Percentiles rank a stretch among this genome's conserved stretches.
phyloP scores from a whole-genome alignment of 2,329 filamentous ascomycete genomes.

The Gnomoniopsis smithogilvyi region DNA sequence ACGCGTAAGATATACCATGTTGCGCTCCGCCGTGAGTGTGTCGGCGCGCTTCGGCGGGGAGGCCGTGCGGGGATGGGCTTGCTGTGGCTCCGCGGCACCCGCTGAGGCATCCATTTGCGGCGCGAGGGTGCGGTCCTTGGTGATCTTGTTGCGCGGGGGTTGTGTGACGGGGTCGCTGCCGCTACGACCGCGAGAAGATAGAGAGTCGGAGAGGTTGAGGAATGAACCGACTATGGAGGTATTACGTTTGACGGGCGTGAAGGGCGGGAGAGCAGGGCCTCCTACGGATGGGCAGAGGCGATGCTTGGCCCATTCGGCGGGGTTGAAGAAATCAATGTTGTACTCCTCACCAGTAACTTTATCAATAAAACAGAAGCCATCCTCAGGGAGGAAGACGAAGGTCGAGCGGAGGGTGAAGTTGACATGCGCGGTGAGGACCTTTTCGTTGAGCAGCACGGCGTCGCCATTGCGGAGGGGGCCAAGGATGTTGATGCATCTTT shows the following conservation, averaged over 20 bases:
- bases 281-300: slow-evolving; percentile 73
- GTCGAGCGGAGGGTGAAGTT: slow-evolving; percentile 89
- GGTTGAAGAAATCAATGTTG: slow-evolving; percentile 78
- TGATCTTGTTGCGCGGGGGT: slow-evolving; percentile 27
- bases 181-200: slow-evolving; percentile 40
- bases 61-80: slow-evolving; percentile 12
- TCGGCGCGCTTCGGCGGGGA: slow-evolving; percentile 10
- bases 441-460: slow-evolving; percentile 83
- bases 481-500: slow-evolving; percentile 86
- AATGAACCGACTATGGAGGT: slow-evolving; percentile 41
- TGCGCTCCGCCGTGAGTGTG: slow-evolving; percentile 23
- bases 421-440: slow-evolving; percentile 85
- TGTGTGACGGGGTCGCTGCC: slow-evolving; percentile 35
- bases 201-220: slow-evolving; percentile 40
- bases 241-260: slow-evolving; percentile 31
- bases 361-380: slow-evolving; percentile 85
- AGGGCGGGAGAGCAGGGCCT: slow-evolving; percentile 59
- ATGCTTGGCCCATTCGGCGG: slow-evolving; percentile 75
- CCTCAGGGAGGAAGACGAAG: slow-evolving; percentile 80
- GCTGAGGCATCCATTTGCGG: slow-evolving; percentile 40
- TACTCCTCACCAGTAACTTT: slow-evolving; percentile 77
- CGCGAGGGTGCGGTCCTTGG: slow-evolving; percentile 37
- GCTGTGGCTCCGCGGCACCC: slow-evolving; percentile 26
- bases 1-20: slow-evolving; percentile 66
- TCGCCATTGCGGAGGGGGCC: slow-evolving; percentile 91